Percentiles rank a stretch among this genome's conserved stretches.
These are phyloP conservation scores for Ophiostoma ulmi DNA, from an alignment of 2,329 filamentous ascomycete species.

Conservation along the genomic window DNA sequence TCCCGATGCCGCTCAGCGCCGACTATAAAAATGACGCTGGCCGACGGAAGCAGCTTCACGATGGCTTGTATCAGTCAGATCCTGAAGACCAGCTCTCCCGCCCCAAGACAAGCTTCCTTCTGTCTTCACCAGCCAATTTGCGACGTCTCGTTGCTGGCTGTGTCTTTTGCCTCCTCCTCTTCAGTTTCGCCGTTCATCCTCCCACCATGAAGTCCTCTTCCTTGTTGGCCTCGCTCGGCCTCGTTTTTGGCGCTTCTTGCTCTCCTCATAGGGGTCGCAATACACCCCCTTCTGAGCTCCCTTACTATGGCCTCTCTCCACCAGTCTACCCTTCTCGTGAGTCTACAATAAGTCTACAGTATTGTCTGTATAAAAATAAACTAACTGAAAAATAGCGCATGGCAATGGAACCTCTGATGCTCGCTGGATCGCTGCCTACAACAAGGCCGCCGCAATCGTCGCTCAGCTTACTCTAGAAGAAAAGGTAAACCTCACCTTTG, in stretches of 20 bases:
- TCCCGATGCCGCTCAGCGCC: conserved; percentile 2
- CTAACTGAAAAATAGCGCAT: conserved; percentile 27
- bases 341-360: conserved; percentile 10
- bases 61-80: background rate
- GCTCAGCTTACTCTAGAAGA: conserved; percentile 39
- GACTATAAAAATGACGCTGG: conserved; percentile 10
- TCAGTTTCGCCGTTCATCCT: background rate
- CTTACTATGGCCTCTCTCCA: conserved; percentile 36
- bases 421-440: conserved; percentile 37
- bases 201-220: background rate
- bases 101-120: background rate
- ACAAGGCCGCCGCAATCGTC: conserved; percentile 35
- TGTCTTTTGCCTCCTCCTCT: background rate
- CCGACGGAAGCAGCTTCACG: background rate
- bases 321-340: conserved; percentile 35
- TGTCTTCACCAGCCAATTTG: background rate
- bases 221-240: conserved; percentile 11
- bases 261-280: background rate
- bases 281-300: conserved; percentile 29
- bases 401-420: conserved; percentile 31
- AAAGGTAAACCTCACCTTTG: conserved; percentile 39
- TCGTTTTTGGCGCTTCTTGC: conserved; percentile 10
- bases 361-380: background rate
- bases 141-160: background rate
- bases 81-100: background rate